These are phyloP conservation scores for Dissoconium aciculare DNA, from an alignment of 2,329 filamentous ascomycete genomes.

Conservation along the genomic window DNA sequence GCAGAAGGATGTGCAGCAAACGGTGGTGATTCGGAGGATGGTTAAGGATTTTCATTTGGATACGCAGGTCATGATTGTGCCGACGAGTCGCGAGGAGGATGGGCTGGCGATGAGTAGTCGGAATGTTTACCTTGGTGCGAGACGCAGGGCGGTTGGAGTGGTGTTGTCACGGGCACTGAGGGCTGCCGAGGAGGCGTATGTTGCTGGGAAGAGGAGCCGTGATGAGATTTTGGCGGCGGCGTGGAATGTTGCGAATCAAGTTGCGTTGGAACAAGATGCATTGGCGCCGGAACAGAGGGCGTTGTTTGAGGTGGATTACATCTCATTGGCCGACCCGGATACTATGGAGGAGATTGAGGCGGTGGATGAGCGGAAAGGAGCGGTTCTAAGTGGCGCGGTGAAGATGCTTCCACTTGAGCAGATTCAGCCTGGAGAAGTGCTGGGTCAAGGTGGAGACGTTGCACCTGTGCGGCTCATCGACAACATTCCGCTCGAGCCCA, in stretches of 20 bases:
- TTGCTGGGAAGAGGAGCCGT: conserved; percentile 38
- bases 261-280: conserved; percentile 46
- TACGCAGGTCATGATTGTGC: conserved; percentile 55
- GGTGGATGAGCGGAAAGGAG: conserved; percentile 57
- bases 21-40: conserved; percentile 73
- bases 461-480: conserved; percentile 81
- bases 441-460: conserved; percentile 53
- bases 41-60: conserved; percentile 76
- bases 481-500: conserved; percentile 44
- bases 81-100: conserved; percentile 62
- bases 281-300: conserved; percentile 48
- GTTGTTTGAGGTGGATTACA: conserved; percentile 74
- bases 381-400: conserved; percentile 76
- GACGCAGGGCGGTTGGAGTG: conserved; percentile 56
- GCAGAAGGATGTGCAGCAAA: conserved; percentile 96
- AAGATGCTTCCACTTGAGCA: conserved; percentile 75
- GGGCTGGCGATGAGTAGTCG: conserved; percentile 82
- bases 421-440: conserved; percentile 53
- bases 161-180: conserved; percentile 56
- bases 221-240: conserved; percentile 60
- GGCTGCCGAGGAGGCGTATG: conserved; percentile 55
- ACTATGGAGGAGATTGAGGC: conserved; percentile 62
- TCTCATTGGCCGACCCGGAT: conserved; percentile 76
- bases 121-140: conserved; percentile 77
- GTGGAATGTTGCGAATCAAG: conserved; percentile 40